Evolutionary conservation across 768 basidiomycete species (phyloP).

Genomic region (Neoboletus magnificus): DNA sequence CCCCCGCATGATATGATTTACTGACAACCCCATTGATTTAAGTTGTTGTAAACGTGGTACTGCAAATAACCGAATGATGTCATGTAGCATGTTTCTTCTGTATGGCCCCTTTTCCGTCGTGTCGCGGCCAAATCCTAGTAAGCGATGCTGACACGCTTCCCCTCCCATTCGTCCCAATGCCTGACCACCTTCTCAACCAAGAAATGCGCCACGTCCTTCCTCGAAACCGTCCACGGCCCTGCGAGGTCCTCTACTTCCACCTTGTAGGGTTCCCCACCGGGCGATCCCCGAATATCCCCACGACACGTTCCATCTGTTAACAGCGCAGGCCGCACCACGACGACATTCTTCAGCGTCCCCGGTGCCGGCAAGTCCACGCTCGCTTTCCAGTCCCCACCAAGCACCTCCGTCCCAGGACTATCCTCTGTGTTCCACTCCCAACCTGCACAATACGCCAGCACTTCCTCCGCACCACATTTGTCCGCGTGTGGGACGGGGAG

Average conservation of each 20-base stretch:
- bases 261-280: conserved; percentile 35
- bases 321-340: conserved; percentile 55
- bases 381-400: conserved; percentile 44
- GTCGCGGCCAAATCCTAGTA: conserved; percentile 35
- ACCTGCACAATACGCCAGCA: conserved; percentile 46
- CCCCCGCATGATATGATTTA: neutral
- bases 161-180: conserved; percentile 52
- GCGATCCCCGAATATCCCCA: conserved; percentile 7
- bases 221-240: conserved; percentile 50
- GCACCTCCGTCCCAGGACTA: conserved; percentile 37
- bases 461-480: conserved; percentile 58
- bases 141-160: conserved; percentile 47
- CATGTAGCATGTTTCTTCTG: neutral
- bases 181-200: conserved; percentile 44
- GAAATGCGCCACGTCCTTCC: conserved; percentile 66
- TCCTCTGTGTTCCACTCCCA: conserved; percentile 52
- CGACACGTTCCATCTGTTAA: conserved; percentile 55
- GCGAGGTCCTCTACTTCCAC: conserved; percentile 41
- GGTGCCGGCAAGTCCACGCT: conserved; percentile 33
- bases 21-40: neutral
- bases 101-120: neutral
- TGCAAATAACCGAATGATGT: neutral
- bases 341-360: conserved; percentile 41
- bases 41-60: neutral
- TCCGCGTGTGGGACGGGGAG: conserved; percentile 51